These are phyloP conservation scores for Elymus sibiricus DNA, from an alignment of 176 grass and related monocot genomes.

Conservation along the genomic window DNA sequence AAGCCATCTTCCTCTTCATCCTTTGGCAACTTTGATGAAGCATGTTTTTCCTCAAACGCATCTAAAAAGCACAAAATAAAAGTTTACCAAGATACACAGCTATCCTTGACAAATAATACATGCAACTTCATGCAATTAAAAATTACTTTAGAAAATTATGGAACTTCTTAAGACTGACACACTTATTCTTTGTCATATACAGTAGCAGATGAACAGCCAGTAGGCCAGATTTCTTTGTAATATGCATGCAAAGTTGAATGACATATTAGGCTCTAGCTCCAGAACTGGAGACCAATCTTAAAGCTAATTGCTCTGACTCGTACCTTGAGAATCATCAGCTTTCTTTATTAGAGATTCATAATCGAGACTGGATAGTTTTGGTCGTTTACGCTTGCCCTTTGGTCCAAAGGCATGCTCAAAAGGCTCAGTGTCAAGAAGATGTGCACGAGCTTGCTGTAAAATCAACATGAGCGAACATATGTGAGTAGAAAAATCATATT, in stretches of 20 bases:
- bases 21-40: constrained; percentile 21
- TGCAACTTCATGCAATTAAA: too few species aligned
- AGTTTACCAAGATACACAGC: not conserved
- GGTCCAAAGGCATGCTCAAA: constrained; percentile 91
- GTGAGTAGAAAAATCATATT: constrained; percentile 1
- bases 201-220: not conserved
- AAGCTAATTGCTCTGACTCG: not conserved
- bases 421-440: constrained; percentile 80
- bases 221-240: not conserved
- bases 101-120: too few species aligned
- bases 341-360: constrained; percentile 78
- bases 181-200: not conserved
- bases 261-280: not conserved
- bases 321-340: constrained; percentile 83
- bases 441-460: constrained; percentile 76
- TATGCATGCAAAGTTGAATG: not conserved
- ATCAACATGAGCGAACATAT: constrained; percentile 9
- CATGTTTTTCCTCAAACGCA: too few species aligned
- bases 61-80: constrained; percentile 32
- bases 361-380: constrained; percentile 56
- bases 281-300: not conserved
- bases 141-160: not conserved
- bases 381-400: constrained; percentile 81
- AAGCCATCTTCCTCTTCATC: constrained; percentile 89
- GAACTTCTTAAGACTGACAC: not conserved